A percentile compares a stretch with the other conserved stretches of the same genome.
Conservation (phyloP, 805 yeast species). For the Candida chilensis region DNA sequence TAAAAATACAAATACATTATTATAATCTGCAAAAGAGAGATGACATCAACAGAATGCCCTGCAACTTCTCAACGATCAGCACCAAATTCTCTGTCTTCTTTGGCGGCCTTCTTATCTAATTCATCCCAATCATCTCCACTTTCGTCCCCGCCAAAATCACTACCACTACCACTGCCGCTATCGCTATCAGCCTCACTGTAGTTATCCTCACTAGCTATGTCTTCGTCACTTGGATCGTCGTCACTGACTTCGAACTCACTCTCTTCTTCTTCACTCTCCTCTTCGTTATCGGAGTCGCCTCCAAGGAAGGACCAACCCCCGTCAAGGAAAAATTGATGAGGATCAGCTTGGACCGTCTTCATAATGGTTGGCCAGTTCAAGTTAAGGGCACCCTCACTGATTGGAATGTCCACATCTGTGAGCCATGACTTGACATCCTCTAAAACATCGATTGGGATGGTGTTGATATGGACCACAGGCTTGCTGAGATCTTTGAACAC, state of each 20-base stretch:
- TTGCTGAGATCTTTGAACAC: conserved; percentile 84
- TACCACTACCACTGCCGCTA: conserved; percentile 11
- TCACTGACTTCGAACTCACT: conserved; percentile 59
- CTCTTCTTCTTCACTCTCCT: conserved; percentile 60
- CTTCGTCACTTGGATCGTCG: conserved; percentile 55
- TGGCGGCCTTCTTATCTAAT: conserved; percentile 47
- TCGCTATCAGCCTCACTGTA: conserved; percentile 18
- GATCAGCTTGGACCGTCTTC: conserved; percentile 89
- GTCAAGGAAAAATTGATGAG: conserved; percentile 85
- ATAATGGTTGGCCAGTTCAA: conserved; percentile 93
- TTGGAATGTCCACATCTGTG: conserved; percentile 95
- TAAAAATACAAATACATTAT: too few relatives aligned
- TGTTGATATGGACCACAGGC: conserved; percentile 88
- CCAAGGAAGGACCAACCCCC: conserved; percentile 97
- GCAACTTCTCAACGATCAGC: too few relatives aligned
- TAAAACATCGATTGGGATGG: conserved; percentile 85
- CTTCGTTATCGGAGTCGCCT: conserved; percentile 76
- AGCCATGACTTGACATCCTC: conserved; percentile 95
- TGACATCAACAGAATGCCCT: not conserved
- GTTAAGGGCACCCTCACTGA: conserved; percentile 90
- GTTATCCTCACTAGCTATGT: conserved; percentile 44
- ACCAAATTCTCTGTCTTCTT: conserved; percentile 30
- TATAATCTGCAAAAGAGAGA: not conserved
- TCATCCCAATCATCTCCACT: conserved; percentile 52
- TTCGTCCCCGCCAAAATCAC: conserved; percentile 17